Conservation (phyloP, 768 basidiomycete genomes). For the Pisolithus microcarpus region DNA sequence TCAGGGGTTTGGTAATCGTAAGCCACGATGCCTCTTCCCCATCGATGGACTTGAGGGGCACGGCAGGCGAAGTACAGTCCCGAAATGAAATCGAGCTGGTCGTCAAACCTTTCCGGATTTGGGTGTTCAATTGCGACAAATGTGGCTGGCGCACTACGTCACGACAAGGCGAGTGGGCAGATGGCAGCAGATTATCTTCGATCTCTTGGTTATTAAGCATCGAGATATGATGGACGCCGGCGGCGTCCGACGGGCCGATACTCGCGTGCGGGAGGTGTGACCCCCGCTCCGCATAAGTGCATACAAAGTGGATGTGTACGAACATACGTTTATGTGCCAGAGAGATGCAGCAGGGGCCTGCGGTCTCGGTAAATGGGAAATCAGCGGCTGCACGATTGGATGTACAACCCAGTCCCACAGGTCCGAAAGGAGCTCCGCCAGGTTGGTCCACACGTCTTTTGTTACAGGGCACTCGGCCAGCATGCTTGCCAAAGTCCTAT, state of each 20-base stretch:
- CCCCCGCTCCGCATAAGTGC: slow-evolving; percentile 17
- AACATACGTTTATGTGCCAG: slow-evolving; percentile 17
- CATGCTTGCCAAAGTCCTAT: slow-evolving; percentile 6
- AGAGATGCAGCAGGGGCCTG: slow-evolving; percentile 24
- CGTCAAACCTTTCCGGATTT: slow-evolving; percentile 6
- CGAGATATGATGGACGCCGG: slow-evolving; percentile 16
- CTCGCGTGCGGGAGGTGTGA: not conserved
- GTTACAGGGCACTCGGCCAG: not conserved
- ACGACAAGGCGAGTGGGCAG: slow-evolving; percentile 1
- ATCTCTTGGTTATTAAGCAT: slow-evolving; percentile 13
- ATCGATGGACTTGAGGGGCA: slow-evolving; percentile 21
- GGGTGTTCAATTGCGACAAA: slow-evolving; percentile 17
- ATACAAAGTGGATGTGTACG: slow-evolving; percentile 23
- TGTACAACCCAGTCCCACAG: slow-evolving; percentile 25
- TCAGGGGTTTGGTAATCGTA: slow-evolving; percentile 13
- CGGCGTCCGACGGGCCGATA: slow-evolving; percentile 11
- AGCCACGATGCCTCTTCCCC: slow-evolving; percentile 12
- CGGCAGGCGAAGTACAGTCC: slow-evolving; percentile 11
- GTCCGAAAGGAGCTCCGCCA: slow-evolving; percentile 9
- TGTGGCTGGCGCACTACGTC: not conserved
- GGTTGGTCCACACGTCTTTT: slow-evolving; percentile 4
- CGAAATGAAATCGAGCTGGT: slow-evolving; percentile 13
- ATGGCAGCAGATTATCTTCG: slow-evolving; percentile 8
- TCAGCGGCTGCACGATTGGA: slow-evolving; percentile 18
- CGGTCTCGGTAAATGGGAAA: slow-evolving; percentile 13